phyloP scores from a whole-genome alignment of 495 filamentous ascomycete genomes.

The Melanomma pulvis-pyrius region DNA sequence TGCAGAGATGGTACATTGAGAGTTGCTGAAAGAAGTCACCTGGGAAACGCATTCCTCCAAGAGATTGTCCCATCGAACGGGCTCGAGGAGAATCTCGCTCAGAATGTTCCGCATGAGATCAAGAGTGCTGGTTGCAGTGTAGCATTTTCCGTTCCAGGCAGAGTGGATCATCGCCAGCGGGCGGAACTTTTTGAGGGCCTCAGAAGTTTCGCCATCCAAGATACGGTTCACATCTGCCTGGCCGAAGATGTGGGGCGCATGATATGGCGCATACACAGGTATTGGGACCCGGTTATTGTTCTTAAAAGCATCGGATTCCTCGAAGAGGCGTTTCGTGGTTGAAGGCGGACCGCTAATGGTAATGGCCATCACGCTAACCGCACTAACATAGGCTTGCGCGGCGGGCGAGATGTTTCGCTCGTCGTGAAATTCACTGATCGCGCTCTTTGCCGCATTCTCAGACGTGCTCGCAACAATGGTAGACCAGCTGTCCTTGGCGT shows the following conservation, averaged over 20 bases:
- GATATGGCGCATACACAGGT: conserved; percentile 78
- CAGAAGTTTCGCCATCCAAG: conserved; percentile 48
- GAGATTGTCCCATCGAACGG: conserved; percentile 50
- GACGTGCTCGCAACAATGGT: conserved; percentile 54
- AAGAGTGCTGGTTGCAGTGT: conserved; percentile 42
- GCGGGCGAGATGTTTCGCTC: conserved; percentile 62
- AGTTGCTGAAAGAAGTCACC: conserved; percentile 39
- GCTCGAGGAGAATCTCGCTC: conserved; percentile 46
- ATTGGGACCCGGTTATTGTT: conserved; percentile 62
- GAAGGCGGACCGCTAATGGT: conserved; percentile 79
- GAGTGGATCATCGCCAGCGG: conserved; percentile 46
- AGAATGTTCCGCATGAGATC: conserved; percentile 44
- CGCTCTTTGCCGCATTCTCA: conserved; percentile 50
- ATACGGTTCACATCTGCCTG: conserved; percentile 63
- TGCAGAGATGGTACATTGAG: conserved; percentile 39
- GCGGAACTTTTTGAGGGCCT: conserved; percentile 45
- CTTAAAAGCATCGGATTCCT: conserved; percentile 54
- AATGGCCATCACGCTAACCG: conserved; percentile 67
- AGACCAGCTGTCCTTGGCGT: conserved; percentile 60
- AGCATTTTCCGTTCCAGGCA: conserved; percentile 46
- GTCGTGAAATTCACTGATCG: conserved; percentile 57
- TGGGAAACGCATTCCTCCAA: conserved; percentile 46
- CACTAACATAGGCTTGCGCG: conserved; percentile 72
- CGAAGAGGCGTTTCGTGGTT: conserved; percentile 61
- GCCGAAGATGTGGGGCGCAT: conserved; percentile 73